Evolutionary conservation across 2,329 filamentous ascomycete species (phyloP).

Genomic region (Hortaea sp.): DNA sequence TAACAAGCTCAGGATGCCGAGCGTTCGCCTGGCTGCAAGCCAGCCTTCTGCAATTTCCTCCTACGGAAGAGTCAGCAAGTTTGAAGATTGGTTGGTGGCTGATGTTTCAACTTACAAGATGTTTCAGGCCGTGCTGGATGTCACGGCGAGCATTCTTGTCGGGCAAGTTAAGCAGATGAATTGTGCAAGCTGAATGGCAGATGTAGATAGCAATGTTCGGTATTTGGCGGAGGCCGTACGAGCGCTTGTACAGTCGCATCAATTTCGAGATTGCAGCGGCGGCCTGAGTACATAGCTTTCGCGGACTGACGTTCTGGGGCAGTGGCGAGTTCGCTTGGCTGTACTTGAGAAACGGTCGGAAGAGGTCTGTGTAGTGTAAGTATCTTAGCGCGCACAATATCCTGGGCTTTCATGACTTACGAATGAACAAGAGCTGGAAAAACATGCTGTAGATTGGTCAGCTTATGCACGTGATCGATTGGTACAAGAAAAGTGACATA

Average conservation of each 20-base stretch:
- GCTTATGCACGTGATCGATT: slow-evolving; percentile 3
- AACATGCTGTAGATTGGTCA: slow-evolving; percentile 66
- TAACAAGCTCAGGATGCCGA: slow-evolving; percentile 75
- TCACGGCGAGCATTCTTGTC: slow-evolving; percentile 86
- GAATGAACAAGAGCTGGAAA: slow-evolving; percentile 89
- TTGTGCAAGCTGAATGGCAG: slow-evolving; percentile 84
- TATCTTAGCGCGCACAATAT: neutral
- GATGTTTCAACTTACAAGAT: neutral
- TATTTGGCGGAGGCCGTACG: slow-evolving; percentile 83
- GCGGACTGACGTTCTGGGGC: slow-evolving; percentile 76
- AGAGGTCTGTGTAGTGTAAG: slow-evolving; percentile 49
- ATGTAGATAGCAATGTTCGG: slow-evolving; percentile 97
- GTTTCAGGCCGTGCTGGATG: slow-evolving; percentile 37
- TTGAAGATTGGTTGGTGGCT: too few relatives aligned
- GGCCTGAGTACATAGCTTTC: slow-evolving; percentile 82
- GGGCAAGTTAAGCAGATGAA: slow-evolving; percentile 84
- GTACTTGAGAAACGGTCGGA: slow-evolving; percentile 90
- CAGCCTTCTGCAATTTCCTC: slow-evolving; percentile 95
- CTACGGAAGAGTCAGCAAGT: too few relatives aligned
- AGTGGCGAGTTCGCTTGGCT: slow-evolving; percentile 70
- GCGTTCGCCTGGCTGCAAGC: slow-evolving; percentile 76
- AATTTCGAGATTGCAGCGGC: slow-evolving; percentile 85
- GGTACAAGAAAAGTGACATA: slow-evolving; percentile 43
- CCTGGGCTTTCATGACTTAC: neutral
- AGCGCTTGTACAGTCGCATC: slow-evolving; percentile 87